Base-by-base conservation (phyloP, 768 basidiomycete genomes). In the Amanita pallidorosea region DNA sequence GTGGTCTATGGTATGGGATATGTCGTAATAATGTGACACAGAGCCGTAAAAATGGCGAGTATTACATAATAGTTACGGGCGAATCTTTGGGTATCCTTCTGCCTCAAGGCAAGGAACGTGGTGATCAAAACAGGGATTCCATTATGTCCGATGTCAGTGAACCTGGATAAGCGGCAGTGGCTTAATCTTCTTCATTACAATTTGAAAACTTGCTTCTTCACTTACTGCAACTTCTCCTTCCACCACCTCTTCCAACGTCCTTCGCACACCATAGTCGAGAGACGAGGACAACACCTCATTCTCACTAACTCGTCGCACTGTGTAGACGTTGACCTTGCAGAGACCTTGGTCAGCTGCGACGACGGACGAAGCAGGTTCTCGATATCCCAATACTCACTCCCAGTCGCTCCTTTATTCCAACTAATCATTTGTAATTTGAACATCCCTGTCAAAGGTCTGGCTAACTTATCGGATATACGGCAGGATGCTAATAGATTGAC, bases 81-180 rank as follows among this genome's bases (percentile, higher is more conserved):
- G 66, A 63, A 65, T 64, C 61, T 62, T 69, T 71, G 70, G 62
- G 66, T 56, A 66, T 63, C 60, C 29, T 55, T 59, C 62, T 76
- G 81, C 83, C 81, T 83, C 80, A 80, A 84, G 83, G 83, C 83
- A 80, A 67, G 70, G 73, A 83, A 82, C 83, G 82, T 85, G 75
- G 68, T 68, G 76, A 79, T 80, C 76, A 74, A 77, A 82, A 72
- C 62, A 70, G 69, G 66, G 65, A 68, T 68, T 60, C 62, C 67
- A 68, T 70, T 72, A 70, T 71, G 62, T 57, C 65, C 66, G 64
- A 65, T 48, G 63, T 54, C 53, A 60, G 60, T 69, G 68, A 67
- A 66, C 70, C 73, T 70, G 68, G 64, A 68, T 72, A 77, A 77
- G 72, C 75, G 73, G 70, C 61, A 66, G 73, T 71, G 71, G 68